phyloP scores from a whole-genome alignment of 345 rosid species.

The Viola odorata region DNA sequence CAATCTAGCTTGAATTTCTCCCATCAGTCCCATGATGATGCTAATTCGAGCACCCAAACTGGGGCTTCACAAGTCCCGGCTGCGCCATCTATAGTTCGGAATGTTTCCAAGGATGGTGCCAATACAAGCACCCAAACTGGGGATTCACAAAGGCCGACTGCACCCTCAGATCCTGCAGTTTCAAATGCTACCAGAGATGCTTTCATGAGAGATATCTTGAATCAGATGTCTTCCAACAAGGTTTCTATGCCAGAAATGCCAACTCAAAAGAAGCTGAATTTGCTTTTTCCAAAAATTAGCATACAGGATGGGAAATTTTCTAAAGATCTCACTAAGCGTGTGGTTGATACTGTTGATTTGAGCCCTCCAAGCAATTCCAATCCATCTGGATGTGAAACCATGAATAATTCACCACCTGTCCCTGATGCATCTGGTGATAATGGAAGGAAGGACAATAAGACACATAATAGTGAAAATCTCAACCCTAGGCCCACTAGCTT shows the following conservation, averaged over 20 bases:
- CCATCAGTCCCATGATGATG: conserved; percentile 16
- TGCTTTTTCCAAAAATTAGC: not conserved
- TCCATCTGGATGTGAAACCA: conserved; percentile 11
- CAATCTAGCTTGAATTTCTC: conserved; percentile 19
- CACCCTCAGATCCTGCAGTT: too few species aligned
- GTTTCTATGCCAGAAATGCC: too few species aligned
- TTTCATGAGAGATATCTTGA: too few species aligned
- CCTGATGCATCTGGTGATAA: conserved; percentile 1
- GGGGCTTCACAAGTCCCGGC: conserved; percentile 22
- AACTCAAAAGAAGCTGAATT: too few species aligned
- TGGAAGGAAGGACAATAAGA: conserved; percentile 25
- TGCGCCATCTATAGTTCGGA: conserved; percentile 14
- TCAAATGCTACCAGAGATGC: too few species aligned
- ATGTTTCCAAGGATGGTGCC: conserved; percentile 16
- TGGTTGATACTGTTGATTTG: conserved; percentile 31
- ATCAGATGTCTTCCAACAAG: too few species aligned
- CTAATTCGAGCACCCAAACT: conserved; percentile 8
- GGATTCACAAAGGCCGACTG: conserved; percentile 4
- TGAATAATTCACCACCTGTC: not conserved
- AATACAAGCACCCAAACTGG: not conserved
- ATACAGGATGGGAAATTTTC: conserved; percentile 6
- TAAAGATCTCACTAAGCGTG: conserved; percentile 8
- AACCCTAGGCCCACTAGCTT: conserved; percentile 1
- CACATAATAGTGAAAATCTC: conserved; percentile 4
- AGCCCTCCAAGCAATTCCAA: conserved; percentile 21